Percentiles rank a stretch among this genome's conserved stretches.
Evolutionary conservation across 1,284 basidiomycete genomes (phyloP).

Genomic region (Heterobasidion irregulare): DNA sequence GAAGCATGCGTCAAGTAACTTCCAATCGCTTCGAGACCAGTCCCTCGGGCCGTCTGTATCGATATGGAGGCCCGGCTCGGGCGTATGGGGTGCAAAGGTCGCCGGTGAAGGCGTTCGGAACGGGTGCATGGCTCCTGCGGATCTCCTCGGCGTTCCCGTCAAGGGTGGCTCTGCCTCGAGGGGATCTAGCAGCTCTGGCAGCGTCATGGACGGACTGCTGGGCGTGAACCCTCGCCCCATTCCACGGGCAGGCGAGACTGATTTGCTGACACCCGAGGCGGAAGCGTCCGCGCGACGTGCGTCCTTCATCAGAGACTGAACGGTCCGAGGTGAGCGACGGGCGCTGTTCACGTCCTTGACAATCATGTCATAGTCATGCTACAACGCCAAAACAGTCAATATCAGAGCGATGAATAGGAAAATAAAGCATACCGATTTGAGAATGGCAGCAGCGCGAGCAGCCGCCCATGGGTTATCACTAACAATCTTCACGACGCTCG

Average conservation of each 20-base stretch:
- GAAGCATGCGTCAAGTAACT: slow-evolving; percentile 66
- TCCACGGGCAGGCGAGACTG: slow-evolving; percentile 12
- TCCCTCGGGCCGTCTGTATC: slow-evolving; percentile 18
- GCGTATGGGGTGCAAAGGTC: slow-evolving; percentile 4
- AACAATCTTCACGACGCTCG: slow-evolving; percentile 64
- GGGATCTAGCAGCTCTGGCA: slow-evolving; percentile 51
- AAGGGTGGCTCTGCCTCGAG: too few species aligned
- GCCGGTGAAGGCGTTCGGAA: slow-evolving; percentile 13
- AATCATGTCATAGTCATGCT: slow-evolving; percentile 83
- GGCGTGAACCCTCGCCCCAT: slow-evolving; percentile 36
- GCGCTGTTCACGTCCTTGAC: slow-evolving; percentile 41
- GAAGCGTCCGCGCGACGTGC: slow-evolving; percentile 25
- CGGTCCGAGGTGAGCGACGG: slow-evolving; percentile 16
- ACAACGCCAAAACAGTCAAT: not conserved
- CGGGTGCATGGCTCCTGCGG: slow-evolving; percentile 4
- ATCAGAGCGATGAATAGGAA: not conserved
- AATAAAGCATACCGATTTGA: slow-evolving; percentile 54
- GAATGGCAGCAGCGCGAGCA: slow-evolving; percentile 82
- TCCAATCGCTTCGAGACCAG: slow-evolving; percentile 72
- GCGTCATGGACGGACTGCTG: slow-evolving; percentile 43
- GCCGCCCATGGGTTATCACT: slow-evolving; percentile 77
- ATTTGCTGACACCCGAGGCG: slow-evolving; percentile 28
- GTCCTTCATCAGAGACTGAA: slow-evolving; percentile 26
- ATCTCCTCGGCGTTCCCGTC: not conserved
- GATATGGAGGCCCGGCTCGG: slow-evolving; percentile 4